Percentiles rank a stretch among this genome's conserved stretches.
Conservation (phyloP, 1,284 basidiomycete genomes). For the Mycena sp. region DNA sequence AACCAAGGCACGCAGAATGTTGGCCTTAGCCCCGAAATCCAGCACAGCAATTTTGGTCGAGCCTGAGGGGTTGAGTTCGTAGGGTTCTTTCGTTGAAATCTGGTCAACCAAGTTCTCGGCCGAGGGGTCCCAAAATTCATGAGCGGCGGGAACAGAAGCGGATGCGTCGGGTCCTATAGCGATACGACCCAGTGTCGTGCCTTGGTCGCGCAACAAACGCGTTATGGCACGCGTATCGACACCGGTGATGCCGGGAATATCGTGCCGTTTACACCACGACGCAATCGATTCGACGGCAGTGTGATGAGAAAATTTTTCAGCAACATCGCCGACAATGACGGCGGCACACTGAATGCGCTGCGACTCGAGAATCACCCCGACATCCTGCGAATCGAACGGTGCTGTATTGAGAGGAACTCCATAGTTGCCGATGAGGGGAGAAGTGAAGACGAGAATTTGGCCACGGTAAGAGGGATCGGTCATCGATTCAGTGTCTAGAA, state of each 20-base stretch:
- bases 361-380: slow-evolving; percentile 93
- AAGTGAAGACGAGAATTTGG: slow-evolving; percentile 98
- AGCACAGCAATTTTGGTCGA: slow-evolving; percentile 94
- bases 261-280: slow-evolving; percentile 92
- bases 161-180: slow-evolving; percentile 85
- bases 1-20: slow-evolving; percentile 94
- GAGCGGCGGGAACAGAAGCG: slow-evolving; percentile 65
- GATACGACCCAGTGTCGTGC: slow-evolving; percentile 94
- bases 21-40: slow-evolving; percentile 98
- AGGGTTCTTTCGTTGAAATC: slow-evolving; percentile 89
- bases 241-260: slow-evolving; percentile 94
- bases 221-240: slow-evolving; percentile 99
- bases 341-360: slow-evolving; percentile 91
- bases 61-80: slow-evolving; percentile 89
- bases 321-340: slow-evolving; percentile 94
- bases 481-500: slow-evolving; percentile 96
- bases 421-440: slow-evolving; percentile 98
- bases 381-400: slow-evolving; percentile 82
- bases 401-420: slow-evolving; percentile 91
- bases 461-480: slow-evolving; percentile 99
- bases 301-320: slow-evolving; percentile 95
- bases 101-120: slow-evolving; percentile 93
- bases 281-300: slow-evolving; percentile 93
- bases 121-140: slow-evolving; percentile 94
- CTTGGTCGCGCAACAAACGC: slow-evolving; percentile 92